Evolutionary conservation across 1,284 basidiomycete genomes (phyloP).

Genomic region (Moesziomyces sp.): DNA sequence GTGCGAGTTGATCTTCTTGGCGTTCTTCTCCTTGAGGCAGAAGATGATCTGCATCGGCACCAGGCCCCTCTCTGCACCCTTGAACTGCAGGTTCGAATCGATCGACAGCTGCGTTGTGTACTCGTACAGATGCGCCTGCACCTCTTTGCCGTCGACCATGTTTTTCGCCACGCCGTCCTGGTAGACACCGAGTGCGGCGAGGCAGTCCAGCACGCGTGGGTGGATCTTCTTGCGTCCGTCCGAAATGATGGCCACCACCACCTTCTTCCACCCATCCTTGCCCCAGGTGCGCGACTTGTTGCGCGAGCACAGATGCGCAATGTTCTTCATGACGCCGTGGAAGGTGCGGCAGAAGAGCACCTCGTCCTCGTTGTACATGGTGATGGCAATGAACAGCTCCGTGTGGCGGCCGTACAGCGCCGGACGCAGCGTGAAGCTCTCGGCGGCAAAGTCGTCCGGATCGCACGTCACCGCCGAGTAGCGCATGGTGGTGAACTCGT

Average conservation of each 20-base stretch:
- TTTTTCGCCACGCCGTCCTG: conserved; percentile 85
- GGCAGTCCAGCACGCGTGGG: conserved; percentile 90
- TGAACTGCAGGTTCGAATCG: conserved; percentile 88
- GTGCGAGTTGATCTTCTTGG: conserved; percentile 83
- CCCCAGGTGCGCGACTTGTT: conserved; percentile 97
- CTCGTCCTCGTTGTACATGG: conserved; percentile 94
- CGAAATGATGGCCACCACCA: conserved; percentile 77
- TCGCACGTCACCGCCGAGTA: conserved; percentile 65
- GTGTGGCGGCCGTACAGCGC: conserved; percentile 82
- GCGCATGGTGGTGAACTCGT: conserved; percentile 82
- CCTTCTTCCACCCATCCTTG: conserved; percentile 93
- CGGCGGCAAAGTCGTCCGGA: conserved; percentile 88
- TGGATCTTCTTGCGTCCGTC: conserved; percentile 93
- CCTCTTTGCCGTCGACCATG: conserved; percentile 83
- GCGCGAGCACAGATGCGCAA: conserved; percentile 78
- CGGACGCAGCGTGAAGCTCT: conserved; percentile 86
- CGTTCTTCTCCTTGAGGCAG: conserved; percentile 66
- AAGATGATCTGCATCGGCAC: conserved; percentile 69
- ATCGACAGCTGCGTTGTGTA: conserved; percentile 91
- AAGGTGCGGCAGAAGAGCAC: conserved; percentile 90
- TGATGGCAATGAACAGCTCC: conserved; percentile 83
- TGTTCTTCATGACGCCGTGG: conserved; percentile 86
- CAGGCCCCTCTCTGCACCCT: conserved; percentile 86
- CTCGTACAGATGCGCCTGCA: conserved; percentile 94
- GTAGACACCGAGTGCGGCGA: conserved; percentile 72